Evolutionary conservation across 306 rosid species (phyloP), one percentile per base, ranked within the genome.

Genomic region (Leucaena leucocephala): DNA sequence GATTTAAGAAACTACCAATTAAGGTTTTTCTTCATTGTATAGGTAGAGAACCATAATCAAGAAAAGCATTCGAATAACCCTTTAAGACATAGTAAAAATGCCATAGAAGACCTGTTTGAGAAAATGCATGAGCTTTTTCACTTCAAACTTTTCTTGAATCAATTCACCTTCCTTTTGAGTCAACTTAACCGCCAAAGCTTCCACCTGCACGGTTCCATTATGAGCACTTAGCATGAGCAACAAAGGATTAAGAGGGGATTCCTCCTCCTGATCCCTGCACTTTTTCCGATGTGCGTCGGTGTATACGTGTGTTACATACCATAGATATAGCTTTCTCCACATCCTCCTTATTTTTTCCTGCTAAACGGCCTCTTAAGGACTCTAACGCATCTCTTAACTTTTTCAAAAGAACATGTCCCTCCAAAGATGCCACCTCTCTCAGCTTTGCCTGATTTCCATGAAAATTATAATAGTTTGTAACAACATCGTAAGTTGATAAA

Each of bases 141-240:
- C 98, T 95, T 95, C 98, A 86, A 90, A 92, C 92, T 95, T 95
- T 83, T 95, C 98, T 77, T 95, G 98, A 84, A 95, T 95, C 89
- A 95, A 72, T 72, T 95, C 98, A 78, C 98, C 98, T 88, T 95
- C 98, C 54, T 91, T 90, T 85, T 95, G 98, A 79, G 98, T 95
- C 88, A 95, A 88, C 86, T 95, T 92, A 62, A 91, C 98, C 5
- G 98, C 98, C 72, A 95, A 84, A 82, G 98, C 98, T 87, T 95
- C 98, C 77, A 95, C 98, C 98, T 95, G 80, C 58, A 64, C 43
- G 55, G 43, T 75, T 52, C 50, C 76, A 58, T n/a, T 76, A 38
- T 33, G 79, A 75, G 54, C 10, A 38, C 45, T 67, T 68, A 73
- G 59, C 34, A 82, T 57, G 5, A 38, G 21, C 35, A 52, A 68